phyloP scores from a whole-genome alignment of 78 protist species.

The Dictyostelium intermedium region DNA sequence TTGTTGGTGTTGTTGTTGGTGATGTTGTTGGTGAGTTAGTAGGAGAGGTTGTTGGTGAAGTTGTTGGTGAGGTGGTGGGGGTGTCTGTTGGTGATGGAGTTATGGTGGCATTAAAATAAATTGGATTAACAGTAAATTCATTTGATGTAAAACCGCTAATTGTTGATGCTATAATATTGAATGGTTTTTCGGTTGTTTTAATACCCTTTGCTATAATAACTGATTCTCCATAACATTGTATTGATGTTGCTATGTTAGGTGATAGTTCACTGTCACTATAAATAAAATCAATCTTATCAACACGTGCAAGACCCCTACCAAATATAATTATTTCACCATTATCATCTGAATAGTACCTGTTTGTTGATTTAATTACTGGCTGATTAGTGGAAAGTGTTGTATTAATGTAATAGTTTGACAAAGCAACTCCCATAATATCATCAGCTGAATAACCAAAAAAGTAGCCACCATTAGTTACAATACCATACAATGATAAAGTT shows the following conservation, averaged over 20 bases:
- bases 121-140: background rate
- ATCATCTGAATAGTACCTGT: background rate
- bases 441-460: background rate
- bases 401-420: background rate
- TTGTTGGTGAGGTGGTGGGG: background rate
- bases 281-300: background rate
- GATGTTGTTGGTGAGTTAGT: background rate
- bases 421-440: background rate
- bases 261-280: background rate
- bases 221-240: background rate
- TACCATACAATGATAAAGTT: background rate
- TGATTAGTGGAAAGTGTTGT: background rate
- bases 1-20: background rate
- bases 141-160: background rate
- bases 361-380: background rate
- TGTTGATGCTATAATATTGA: background rate
- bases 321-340: background rate
- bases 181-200: background rate
- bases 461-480: background rate
- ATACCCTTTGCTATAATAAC: background rate
- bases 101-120: background rate
- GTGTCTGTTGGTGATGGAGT: background rate
- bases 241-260: background rate
- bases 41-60: too few species aligned
- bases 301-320: background rate